Evolutionary conservation across 192 early-diverging fungal genomes (phyloP), one percentile per base, ranked within the genome.

Genomic region (Umbelopsis sp.): DNA sequence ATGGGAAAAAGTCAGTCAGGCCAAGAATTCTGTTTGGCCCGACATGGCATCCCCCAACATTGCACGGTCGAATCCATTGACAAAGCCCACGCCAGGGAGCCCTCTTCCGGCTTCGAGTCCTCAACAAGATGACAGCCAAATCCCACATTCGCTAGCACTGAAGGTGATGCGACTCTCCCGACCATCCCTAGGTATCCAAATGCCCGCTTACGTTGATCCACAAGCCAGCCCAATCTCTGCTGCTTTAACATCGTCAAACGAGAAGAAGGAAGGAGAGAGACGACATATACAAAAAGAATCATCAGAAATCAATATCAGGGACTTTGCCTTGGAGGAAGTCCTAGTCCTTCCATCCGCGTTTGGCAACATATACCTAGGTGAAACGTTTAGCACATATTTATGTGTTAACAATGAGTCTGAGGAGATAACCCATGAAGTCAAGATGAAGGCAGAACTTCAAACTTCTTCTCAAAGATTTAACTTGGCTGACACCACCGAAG

Each of bases 351-450:
- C 96, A 20, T 79, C 90, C 7, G 82, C 92, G 14, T 96, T 97
- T 81, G 96, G 96, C 9, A 92, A 92, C 49, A 97, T 98, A 38
- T 97, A 96, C 74, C 85, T 98, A 22, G 97, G 97, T 9, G 97
- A 98, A 80, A 95, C 92, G 0, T 97, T 98, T 74, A 81, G 83
- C 14, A 88, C 90, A 17, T 93, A 96, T 73, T 76, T 98, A 44
- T 94, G 92, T 72, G 81, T 97, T 73, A 94, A 93, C 82, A 98
- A 97, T 77, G 96, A 97, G 65, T 84, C 84, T 16, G 43, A 68
- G 2, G 75, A 85, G 20, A 73, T 87, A 12, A 92, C 93, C 24
- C 84, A 90, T 51, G 89, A 94, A 26, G 89, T 96, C 17, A 78
- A 82, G 4, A 81, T 96, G 45, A 91, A 90, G 69, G 91, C 90